These are phyloP conservation scores for Metroxylon sagu DNA, from an alignment of 176 grass and related monocot genomes.

Conservation along the genomic window DNA sequence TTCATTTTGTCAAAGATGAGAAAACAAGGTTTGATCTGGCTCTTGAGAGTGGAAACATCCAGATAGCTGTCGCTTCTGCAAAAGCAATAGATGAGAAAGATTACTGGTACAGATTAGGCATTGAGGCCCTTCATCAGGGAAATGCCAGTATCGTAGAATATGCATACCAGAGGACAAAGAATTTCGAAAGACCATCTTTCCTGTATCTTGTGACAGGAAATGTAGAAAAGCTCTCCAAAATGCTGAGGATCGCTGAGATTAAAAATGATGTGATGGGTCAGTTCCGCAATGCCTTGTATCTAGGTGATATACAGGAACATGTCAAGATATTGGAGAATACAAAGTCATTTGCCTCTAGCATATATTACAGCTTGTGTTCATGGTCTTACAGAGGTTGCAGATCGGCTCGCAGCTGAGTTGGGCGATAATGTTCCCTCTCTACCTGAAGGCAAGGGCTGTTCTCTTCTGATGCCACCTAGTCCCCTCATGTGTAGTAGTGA, in stretches of 20 bases:
- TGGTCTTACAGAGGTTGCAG: constrained; percentile 67
- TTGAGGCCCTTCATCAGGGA: constrained; percentile 72
- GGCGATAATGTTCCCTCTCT: constrained; percentile 74
- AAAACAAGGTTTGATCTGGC: constrained; percentile 93
- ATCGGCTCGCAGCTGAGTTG: constrained; percentile 67
- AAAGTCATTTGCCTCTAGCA: constrained; percentile 84
- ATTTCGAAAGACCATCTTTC: constrained; percentile 86
- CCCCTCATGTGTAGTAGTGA: constrained; percentile 57
- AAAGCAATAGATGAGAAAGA: constrained; percentile 95
- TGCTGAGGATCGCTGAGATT: constrained; percentile 76
- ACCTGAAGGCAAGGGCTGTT: constrained; percentile 47
- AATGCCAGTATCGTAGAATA: constrained; percentile 88
- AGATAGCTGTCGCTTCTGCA: constrained; percentile 87
- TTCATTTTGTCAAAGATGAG: constrained; percentile 98
- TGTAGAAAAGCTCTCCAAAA: constrained; percentile 65
- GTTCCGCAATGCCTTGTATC: constrained; percentile 81
- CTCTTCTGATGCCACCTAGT: constrained; percentile 63
- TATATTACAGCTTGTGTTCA: constrained; percentile 78
- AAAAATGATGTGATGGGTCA: constrained; percentile 80
- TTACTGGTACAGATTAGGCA: constrained; percentile 75
- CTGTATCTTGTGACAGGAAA: constrained; percentile 82
- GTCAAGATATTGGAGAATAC: constrained; percentile 79
- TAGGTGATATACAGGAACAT: constrained; percentile 73
- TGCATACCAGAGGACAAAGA: constrained; percentile 82
- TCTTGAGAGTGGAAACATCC: constrained; percentile 84